phyloP scores from a whole-genome alignment of 768 basidiomycete genomes.

The Gloeophyllum trabeum region DNA sequence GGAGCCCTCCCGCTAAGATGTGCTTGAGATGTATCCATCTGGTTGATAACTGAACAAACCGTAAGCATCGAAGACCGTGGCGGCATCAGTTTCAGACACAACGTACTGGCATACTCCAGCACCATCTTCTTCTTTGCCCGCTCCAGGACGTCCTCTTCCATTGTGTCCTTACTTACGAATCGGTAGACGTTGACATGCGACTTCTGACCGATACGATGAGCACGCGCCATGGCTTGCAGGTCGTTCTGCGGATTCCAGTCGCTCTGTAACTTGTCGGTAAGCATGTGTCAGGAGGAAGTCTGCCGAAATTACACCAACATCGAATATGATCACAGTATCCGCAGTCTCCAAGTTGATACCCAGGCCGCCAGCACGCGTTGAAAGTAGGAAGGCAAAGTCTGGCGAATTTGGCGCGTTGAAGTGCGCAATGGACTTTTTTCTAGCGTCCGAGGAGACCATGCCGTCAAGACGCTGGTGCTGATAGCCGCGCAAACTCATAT shows the following conservation, averaged over 20 bases:
- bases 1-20: conserved; percentile 78
- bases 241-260: conserved; percentile 99
- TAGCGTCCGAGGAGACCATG: conserved; percentile 83
- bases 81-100: conserved; percentile 1
- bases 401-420: conserved; percentile 90
- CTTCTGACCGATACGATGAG: conserved; percentile 98
- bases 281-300: background rate
- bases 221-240: conserved; percentile 97
- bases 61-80: conserved; percentile 2
- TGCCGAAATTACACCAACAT: conserved; percentile 42
- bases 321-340: conserved; percentile 97
- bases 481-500: conserved; percentile 84
- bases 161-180: conserved; percentile 97
- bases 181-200: conserved; percentile 97
- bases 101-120: conserved; percentile 96
- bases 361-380: conserved; percentile 92
- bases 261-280: conserved; percentile 37
- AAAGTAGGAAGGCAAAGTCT: conserved; percentile 94
- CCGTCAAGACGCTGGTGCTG: conserved; percentile 93
- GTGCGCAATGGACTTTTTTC: conserved; percentile 94
- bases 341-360: conserved; percentile 99
- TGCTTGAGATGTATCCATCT: conserved; percentile 98
- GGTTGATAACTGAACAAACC: conserved; percentile 76
- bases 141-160: conserved; percentile 98
- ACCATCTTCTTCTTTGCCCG: conserved; percentile 99